Base-by-base conservation (phyloP, 2,329 filamentous ascomycete genomes). In the Ceratocystis eucalypticola region DNA sequence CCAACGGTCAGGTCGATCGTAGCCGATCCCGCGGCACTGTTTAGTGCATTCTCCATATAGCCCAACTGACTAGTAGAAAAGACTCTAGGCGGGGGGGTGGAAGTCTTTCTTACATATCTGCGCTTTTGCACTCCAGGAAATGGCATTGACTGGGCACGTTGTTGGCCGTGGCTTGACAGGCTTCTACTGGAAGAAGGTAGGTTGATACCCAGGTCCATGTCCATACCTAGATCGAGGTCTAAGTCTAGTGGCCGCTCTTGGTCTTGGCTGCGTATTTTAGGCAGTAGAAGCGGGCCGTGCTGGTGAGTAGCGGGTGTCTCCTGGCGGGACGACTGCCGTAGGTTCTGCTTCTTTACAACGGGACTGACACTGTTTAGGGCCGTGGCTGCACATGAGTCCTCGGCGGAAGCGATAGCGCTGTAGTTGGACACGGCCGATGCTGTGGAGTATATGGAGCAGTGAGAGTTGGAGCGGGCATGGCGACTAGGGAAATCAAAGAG, bases 241-340 rank as follows among this genome's bases (percentile, higher is more conserved):
- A 53, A 2, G 25, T 48, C 44, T 25, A 64, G 62, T 15, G 62
- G 44, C 22, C 22, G 62, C 17, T 50, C 81, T 76, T 93, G 88
- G 76, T 96, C 91, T 76, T 94, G 91, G 50, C 84, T 84, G 69
- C 91, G 84, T 77, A 95, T 92, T 81, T 91, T 94, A 72, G 91
- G 91, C 41, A 96, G 80, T 68, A 96, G 79, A 62, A 90, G 79
- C 64, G 90, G 89, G 64, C 90, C 89, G 76, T 91, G 87, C 69
- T 90, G 87, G 69, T 86, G 83, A 71, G 92, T 83, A 68, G 89
- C 88, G 44, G 88, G 88, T 69, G 82, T 80, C 65, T 81, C 82
- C 65, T 80, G 78, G 50, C 80, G 77, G 5, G 30, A n/a, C 0
- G 12, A 37, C 22, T 59, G 55, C 20, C 17, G 55, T 8, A 33